Evolutionary conservation across 306 rosid species (phyloP).

Genomic region (Corylus americana): DNA sequence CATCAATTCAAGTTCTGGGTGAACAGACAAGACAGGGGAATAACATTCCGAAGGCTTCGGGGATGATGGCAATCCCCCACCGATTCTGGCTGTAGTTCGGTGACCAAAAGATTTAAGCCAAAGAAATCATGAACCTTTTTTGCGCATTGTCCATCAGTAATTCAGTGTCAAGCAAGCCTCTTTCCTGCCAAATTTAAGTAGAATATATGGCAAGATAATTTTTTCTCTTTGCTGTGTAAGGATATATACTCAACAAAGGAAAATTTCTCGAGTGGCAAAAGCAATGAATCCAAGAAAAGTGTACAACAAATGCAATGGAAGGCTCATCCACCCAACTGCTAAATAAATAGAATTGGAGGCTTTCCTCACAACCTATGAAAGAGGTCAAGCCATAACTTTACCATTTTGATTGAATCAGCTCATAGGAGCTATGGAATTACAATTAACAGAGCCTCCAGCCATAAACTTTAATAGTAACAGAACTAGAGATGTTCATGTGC

Average conservation of each 20-base stretch:
- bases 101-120: background rate
- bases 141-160: background rate
- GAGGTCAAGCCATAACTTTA: background rate
- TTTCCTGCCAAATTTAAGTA: background rate
- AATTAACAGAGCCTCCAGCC: background rate
- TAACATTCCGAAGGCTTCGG: background rate
- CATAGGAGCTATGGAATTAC: background rate
- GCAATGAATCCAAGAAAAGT: background rate
- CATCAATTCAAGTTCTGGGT: background rate
- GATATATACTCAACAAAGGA: background rate
- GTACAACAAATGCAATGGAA: background rate
- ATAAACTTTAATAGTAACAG: background rate
- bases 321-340: background rate
- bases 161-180: background rate
- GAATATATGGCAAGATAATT: background rate
- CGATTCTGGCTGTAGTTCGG: background rate
- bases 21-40: background rate
- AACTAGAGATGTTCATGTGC: background rate
- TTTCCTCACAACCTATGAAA: background rate
- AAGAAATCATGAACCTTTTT: background rate
- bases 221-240: background rate
- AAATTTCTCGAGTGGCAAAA: background rate
- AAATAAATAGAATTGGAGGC: background rate
- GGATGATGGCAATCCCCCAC: background rate
- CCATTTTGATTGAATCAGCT: background rate